Evolutionary conservation across 148 eudicot genomes (phyloP), one percentile per base, ranked within the genome.

Genomic region (Cornus kousa): DNA sequence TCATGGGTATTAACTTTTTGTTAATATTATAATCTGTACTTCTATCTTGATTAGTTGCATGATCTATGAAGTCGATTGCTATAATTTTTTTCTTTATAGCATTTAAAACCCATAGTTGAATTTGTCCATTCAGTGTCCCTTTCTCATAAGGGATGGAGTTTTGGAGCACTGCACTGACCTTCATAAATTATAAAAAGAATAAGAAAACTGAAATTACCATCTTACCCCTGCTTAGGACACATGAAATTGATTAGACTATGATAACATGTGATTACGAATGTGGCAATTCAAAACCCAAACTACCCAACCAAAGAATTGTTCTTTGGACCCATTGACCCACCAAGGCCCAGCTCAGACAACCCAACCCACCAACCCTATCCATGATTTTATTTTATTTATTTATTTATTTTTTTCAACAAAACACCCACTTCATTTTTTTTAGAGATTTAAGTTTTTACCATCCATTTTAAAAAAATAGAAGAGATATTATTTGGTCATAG

Each of bases 41-140:
- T 76, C 5, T 16, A 28, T 76, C 24, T 28, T 24, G 72, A 7
- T 33, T 35, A 68, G 59, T 53, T 73, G 67, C 43, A 65, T 67
- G 66, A 75, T 70, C 13, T n/a, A 33, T 67, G 55, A 67, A 79
- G 77, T 69, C 82, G 50, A 57, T 73, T 2, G 17, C 35, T 31
- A 73, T 32, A 9, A 57, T 72, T 67, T 67, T 43, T 43, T 43
- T 77, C 77, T 10, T 71, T 46, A 50, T 73, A 53, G 71, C 55
- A 73, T 65, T 79, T 73, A 73, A 64, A 73, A 57, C 67, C 28
- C 62, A 73, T 66, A 59, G 39, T 79, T 79, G 77, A 73, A 79
- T 72, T 32, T 33, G 75, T n/a, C 67, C 70, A 79, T 13, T 79
- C 37, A 40, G 40, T 64, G 71, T 65, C 70, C 65, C 77, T 66